Percentiles rank a stretch among this genome's conserved stretches.
Conservation (phyloP, 2,329 filamentous ascomycete genomes). For the Fusarium citri region DNA sequence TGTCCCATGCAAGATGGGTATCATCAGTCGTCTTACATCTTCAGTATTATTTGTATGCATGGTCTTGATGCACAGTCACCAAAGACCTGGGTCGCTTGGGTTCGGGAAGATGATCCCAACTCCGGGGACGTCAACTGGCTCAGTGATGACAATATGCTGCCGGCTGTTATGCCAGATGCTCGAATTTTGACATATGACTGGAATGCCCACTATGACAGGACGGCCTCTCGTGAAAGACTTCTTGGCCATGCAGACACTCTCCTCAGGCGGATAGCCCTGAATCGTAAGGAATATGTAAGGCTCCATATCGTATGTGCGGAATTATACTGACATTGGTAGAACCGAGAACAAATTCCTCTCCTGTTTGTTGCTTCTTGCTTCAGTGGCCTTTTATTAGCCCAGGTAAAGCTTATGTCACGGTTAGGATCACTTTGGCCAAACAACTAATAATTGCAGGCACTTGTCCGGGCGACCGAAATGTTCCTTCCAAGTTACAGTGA, state of each 20-base stretch:
- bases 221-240: neutral
- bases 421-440: too few relatives aligned
- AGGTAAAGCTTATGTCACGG: too few relatives aligned
- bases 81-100: neutral
- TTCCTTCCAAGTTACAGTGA: neutral
- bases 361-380: neutral
- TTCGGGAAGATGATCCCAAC: neutral
- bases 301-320: accelerated
- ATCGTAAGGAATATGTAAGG: neutral
- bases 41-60: neutral
- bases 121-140: neutral
- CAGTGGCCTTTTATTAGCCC: neutral
- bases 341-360: neutral
- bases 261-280: neutral
- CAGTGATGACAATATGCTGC: neutral
- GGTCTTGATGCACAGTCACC: neutral
- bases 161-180: neutral
- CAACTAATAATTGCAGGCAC: neutral
- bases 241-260: neutral
- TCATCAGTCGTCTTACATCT: neutral
- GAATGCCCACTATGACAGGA: neutral
- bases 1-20: neutral
- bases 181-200: neutral
- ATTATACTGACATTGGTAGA: neutral
- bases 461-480: neutral